Conservation (phyloP, 306 rosid species). For the Vigna radiata region DNA sequence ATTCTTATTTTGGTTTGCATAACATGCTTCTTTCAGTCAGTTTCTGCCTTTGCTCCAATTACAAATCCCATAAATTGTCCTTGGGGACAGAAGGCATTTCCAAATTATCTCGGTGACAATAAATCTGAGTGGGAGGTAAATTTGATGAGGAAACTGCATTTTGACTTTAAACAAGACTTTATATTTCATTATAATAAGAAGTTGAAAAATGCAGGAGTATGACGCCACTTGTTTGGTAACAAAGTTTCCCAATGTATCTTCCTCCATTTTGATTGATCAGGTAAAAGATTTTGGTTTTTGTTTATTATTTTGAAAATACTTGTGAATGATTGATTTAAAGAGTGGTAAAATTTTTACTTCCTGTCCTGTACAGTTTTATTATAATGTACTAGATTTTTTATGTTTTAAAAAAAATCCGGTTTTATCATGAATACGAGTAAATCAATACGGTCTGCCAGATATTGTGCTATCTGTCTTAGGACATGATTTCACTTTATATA, state of each 20-base stretch:
- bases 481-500: conserved; percentile 12
- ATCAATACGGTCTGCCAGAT: not conserved
- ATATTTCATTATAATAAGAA: conserved; percentile 27
- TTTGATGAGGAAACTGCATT: conserved; percentile 26
- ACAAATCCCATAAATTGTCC: conserved; percentile 84
- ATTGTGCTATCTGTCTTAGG: conserved; percentile 6
- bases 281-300: conserved; percentile 46
- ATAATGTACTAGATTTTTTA: not conserved
- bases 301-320: not conserved
- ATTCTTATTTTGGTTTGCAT: conserved; percentile 25
- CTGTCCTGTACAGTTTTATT: not conserved
- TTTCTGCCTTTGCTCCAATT: conserved; percentile 86
- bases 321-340: not conserved
- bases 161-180: conserved; percentile 8
- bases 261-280: conserved; percentile 93
- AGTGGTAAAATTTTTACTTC: not conserved
- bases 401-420: conserved; percentile 17
- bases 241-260: conserved; percentile 62
- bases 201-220: conserved; percentile 73
- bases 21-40: conserved; percentile 66
- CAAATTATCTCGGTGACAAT: conserved; percentile 82
- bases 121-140: conserved; percentile 91
- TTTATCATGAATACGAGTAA: not conserved
- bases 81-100: conserved; percentile 94
- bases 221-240: conserved; percentile 76